Percentiles rank a stretch among this genome's conserved stretches.
Evolutionary conservation across 169 alveolate genomes (phyloP).

Genomic region (Perkinsus chesapeaki): DNA sequence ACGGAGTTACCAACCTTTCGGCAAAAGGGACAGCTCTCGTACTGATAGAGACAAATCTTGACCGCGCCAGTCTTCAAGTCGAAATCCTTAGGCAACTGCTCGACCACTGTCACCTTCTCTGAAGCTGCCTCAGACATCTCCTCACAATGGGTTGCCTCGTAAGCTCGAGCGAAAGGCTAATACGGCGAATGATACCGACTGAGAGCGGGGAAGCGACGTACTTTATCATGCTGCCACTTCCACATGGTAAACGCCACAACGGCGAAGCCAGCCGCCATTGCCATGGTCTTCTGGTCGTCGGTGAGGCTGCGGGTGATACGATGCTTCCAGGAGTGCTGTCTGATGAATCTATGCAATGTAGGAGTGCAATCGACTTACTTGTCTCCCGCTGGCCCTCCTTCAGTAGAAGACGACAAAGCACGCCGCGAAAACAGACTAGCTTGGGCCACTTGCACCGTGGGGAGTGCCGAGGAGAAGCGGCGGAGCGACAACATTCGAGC

Average conservation of each 20-base stretch:
- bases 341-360: too few relatives aligned
- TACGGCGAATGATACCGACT: not conserved
- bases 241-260: not conserved
- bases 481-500: not conserved
- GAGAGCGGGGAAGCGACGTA: not conserved
- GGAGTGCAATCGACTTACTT: not conserved
- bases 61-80: not conserved
- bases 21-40: conserved; percentile 25
- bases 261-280: not conserved
- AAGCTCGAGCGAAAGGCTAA: not conserved
- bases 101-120: not conserved
- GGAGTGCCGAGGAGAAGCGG: not conserved
- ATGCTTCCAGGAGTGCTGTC: not conserved
- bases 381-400: not conserved
- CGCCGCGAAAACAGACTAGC: not conserved
- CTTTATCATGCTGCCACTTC: not conserved
- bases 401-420: not conserved
- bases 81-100: not conserved
- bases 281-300: not conserved
- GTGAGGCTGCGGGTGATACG: not conserved
- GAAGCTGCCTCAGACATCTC: not conserved
- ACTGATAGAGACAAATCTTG: not conserved
- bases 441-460: not conserved
- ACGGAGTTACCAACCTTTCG: conserved; percentile 9
- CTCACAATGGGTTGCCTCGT: not conserved